A percentile compares a stretch with the other conserved stretches of the same genome.
Conservation (phyloP, 164 flowering plant species). For the Dillenia turbinata region DNA sequence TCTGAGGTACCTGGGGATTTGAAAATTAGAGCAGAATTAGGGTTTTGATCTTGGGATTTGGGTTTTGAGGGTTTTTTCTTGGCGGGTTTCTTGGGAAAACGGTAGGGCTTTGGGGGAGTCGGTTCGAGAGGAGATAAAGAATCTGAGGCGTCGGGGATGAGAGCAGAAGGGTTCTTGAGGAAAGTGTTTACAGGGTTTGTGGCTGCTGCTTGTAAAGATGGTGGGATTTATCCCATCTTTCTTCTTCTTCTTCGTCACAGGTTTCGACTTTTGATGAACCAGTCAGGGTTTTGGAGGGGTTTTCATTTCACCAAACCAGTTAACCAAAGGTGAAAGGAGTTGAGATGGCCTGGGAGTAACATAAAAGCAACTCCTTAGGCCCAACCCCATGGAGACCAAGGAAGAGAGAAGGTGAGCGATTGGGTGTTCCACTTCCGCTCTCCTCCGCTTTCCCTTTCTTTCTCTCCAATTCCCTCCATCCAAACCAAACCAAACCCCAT, state of each 20-base stretch:
- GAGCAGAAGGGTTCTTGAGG: slow-evolving; percentile 17
- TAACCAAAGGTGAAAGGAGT: no score
- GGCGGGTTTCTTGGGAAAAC: slow-evolving; percentile 18
- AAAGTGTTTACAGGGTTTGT: slow-evolving; percentile 16
- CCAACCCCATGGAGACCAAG: no score
- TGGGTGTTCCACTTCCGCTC: no score
- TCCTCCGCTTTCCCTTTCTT: no score
- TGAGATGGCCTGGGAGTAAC: no score
- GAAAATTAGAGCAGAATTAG: slow-evolving; percentile 22
- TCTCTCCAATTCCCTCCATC: no score
- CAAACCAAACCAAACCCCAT: no score
- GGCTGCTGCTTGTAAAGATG: slow-evolving; percentile 24
- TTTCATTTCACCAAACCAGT: no score
- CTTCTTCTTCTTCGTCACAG: background rate
- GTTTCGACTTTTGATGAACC: no score
- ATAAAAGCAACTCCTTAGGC: no score
- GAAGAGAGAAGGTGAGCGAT: no score
- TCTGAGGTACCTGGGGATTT: slow-evolving; percentile 48
- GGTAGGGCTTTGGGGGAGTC: slow-evolving; percentile 13
- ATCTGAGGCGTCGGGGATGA: slow-evolving; percentile 4
- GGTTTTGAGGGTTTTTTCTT: slow-evolving; percentile 8
- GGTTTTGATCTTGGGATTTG: slow-evolving; percentile 11
- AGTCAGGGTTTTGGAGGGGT: no score
- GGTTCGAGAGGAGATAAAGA: slow-evolving; percentile 4
- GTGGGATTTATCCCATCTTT: slow-evolving; percentile 51